These are phyloP conservation scores for Asterochloris sp. DNA, from an alignment of 139 green algal species.

Conservation along the genomic window DNA sequence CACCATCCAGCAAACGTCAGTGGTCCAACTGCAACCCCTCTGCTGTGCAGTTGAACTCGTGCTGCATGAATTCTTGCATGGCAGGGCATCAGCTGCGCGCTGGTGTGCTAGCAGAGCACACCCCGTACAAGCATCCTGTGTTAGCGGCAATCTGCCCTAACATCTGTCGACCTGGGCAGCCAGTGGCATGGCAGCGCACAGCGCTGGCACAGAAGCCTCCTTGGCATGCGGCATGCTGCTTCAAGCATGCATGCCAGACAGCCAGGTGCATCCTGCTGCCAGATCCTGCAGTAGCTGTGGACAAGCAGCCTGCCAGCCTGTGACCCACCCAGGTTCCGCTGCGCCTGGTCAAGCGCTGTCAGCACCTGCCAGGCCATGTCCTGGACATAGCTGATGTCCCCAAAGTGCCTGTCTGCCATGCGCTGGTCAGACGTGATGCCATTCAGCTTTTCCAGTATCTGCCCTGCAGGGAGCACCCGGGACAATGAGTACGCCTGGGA, in stretches of 20 bases:
- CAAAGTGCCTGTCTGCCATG: background rate
- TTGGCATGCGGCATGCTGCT: too few species aligned
- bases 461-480: background rate
- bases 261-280: too few species aligned
- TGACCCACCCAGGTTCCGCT: background rate
- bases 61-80: background rate
- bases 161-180: too few species aligned
- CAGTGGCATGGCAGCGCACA: too few species aligned
- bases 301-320: too few species aligned
- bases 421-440: conserved; percentile 8
- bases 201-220: too few species aligned
- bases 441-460: conserved; percentile 15
- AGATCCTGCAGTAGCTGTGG: too few species aligned
- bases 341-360: conserved; percentile 3
- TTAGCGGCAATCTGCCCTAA: too few species aligned
- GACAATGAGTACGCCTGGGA: background rate
- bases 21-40: background rate
- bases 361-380: background rate
- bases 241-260: too few species aligned
- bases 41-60: background rate
- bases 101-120: background rate
- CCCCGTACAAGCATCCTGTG: too few species aligned
- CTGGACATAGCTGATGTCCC: conserved; percentile 13
- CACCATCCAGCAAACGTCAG: background rate
- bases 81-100: background rate